Evolutionary conservation across 805 yeast species (phyloP).

Genomic region (Barnettozyma pratensis): DNA sequence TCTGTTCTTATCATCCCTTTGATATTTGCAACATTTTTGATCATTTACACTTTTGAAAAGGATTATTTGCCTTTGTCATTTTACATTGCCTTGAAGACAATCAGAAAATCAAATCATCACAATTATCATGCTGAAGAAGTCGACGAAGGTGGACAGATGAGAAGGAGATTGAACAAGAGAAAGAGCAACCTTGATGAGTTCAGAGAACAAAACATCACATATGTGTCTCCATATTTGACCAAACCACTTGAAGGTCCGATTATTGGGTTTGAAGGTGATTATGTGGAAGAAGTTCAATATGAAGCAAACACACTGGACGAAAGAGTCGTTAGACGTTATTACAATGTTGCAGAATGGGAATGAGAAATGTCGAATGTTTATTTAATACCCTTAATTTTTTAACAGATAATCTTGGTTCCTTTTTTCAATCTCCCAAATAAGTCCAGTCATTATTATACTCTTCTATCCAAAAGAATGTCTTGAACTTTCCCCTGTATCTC

Average conservation of each 20-base stretch:
- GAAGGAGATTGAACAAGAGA: slow-evolving; percentile 13
- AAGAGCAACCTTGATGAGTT: slow-evolving; percentile 24
- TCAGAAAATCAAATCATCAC: slow-evolving; percentile 22
- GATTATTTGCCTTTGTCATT: slow-evolving; percentile 76
- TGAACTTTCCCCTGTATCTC: too few species aligned
- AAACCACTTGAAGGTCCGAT: slow-evolving; percentile 81
- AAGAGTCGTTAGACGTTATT: slow-evolving; percentile 17
- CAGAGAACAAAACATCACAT: slow-evolving; percentile 40
- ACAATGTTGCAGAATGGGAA: slow-evolving; percentile 25
- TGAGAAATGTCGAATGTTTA: slow-evolving; percentile 1
- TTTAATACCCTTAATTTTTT: neutral
- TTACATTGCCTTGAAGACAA: slow-evolving; percentile 84
- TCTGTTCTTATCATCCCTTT: slow-evolving; percentile 73
- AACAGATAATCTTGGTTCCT: too few species aligned
- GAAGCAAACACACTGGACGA: slow-evolving; percentile 19
- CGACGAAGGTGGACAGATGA: neutral
- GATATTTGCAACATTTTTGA: slow-evolving; percentile 60
- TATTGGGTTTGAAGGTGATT: slow-evolving; percentile 39
- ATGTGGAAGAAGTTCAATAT: slow-evolving; percentile 21
- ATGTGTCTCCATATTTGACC: slow-evolving; percentile 71
- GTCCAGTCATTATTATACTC: too few species aligned
- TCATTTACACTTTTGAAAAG: slow-evolving; percentile 76
- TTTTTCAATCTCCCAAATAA: too few species aligned
- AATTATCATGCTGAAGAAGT: neutral
- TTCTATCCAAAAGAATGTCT: too few species aligned